A percentile compares a stretch with the other conserved stretches of the same genome.
Evolutionary conservation across 2,329 filamentous ascomycete genomes (phyloP).

Genomic region (Scorias spongiosa): DNA sequence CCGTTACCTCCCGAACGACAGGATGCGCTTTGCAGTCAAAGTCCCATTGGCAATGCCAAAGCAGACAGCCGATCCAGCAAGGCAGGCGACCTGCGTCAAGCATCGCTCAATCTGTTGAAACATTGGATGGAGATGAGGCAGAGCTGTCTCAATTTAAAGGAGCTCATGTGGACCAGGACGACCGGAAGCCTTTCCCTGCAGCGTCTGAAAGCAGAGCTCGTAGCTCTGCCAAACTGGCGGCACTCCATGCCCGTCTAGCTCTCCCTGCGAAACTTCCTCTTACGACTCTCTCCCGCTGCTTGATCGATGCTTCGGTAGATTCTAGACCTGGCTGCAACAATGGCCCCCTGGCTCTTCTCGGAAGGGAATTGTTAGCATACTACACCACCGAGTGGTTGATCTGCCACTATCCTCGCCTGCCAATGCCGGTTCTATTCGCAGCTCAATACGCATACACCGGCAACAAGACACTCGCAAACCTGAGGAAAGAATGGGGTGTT

Average conservation of each 20-base stretch:
- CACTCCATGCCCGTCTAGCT: slow-evolving; percentile 76
- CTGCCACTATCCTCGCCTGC: slow-evolving; percentile 79
- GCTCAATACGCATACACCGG: slow-evolving; percentile 76
- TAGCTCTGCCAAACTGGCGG: slow-evolving; percentile 74
- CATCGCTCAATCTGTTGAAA: no score
- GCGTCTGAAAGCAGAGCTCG: slow-evolving; percentile 28
- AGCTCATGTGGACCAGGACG: background rate
- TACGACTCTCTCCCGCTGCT: slow-evolving; percentile 68
- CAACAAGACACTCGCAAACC: slow-evolving; percentile 52
- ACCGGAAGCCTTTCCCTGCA: background rate
- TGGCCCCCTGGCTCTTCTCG: slow-evolving; percentile 62
- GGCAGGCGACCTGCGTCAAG: no score
- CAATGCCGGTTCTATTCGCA: slow-evolving; percentile 73
- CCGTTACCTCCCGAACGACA: no score
- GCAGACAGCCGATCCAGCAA: no score
- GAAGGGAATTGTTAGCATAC: slow-evolving; percentile 70
- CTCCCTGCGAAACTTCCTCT: slow-evolving; percentile 71
- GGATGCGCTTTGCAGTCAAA: background rate
- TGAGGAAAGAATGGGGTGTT: slow-evolving; percentile 81
- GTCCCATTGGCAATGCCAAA: background rate
- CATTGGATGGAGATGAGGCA: no score
- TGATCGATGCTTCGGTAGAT: slow-evolving; percentile 79
- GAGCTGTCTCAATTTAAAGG: no score
- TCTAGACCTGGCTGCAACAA: slow-evolving; percentile 75
- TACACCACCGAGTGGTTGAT: slow-evolving; percentile 80